Evolutionary conservation across 345 rosid species (phyloP).

Genomic region (Fremontodendron californicum): DNA sequence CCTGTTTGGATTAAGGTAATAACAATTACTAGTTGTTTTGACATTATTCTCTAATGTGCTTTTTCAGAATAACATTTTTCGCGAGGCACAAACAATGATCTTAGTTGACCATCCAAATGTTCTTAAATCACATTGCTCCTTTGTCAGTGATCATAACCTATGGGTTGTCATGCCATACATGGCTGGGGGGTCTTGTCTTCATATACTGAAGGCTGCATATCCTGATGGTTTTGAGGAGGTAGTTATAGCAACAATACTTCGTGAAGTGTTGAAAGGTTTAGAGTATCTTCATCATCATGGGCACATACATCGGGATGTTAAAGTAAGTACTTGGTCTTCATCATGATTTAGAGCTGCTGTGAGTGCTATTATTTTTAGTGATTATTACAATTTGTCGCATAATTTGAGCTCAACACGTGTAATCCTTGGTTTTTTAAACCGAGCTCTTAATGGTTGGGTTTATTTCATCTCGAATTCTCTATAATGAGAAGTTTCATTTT

Average conservation of each 20-base stretch:
- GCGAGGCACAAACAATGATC: constrained; percentile 96
- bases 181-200: constrained; percentile 99
- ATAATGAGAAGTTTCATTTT: not conserved
- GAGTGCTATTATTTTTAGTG: not conserved
- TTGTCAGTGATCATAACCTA: constrained; percentile 81
- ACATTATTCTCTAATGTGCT: not conserved
- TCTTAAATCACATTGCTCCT: constrained; percentile 89
- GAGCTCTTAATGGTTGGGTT: not conserved
- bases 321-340: constrained; percentile 43
- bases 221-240: constrained; percentile 95
- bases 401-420: not conserved
- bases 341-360: not conserved
- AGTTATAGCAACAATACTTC: constrained; percentile 80
- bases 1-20: not conserved
- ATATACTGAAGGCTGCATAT: constrained; percentile 88
- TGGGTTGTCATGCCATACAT: constrained; percentile 99
- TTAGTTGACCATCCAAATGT: constrained; percentile 91
- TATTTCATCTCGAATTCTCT: not conserved
- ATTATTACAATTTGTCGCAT: not conserved
- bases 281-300: constrained; percentile 99
- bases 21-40: not conserved
- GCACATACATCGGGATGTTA: constrained; percentile 95
- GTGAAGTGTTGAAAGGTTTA: constrained; percentile 83
- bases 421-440: not conserved
- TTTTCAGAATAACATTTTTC: constrained; percentile 63